Conservation (phyloP, 2,329 filamentous ascomycete species). For the Bimuria novae-zelandiae region DNA sequence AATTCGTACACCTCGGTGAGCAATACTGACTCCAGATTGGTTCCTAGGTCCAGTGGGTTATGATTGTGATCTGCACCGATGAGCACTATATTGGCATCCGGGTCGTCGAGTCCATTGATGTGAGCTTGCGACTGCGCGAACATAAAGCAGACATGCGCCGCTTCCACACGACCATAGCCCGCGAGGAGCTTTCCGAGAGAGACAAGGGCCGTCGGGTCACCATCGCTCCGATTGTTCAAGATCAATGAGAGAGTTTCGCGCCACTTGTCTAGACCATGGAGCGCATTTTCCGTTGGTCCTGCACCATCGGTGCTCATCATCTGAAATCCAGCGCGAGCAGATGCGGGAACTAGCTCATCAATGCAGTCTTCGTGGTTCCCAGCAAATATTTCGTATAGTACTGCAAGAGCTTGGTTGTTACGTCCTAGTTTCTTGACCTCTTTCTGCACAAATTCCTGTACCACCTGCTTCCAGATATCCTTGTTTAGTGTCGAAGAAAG, state of each 20-base stretch:
- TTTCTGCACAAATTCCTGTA: constrained; percentile 92
- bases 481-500: constrained; percentile 79
- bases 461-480: constrained; percentile 84
- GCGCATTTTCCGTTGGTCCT: constrained; percentile 69
- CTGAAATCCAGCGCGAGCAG: constrained; percentile 88
- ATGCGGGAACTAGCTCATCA: constrained; percentile 91
- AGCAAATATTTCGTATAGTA: constrained; percentile 90
- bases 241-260: constrained; percentile 85
- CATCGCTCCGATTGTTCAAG: constrained; percentile 81
- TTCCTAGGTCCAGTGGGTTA: constrained; percentile 71
- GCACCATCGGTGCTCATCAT: constrained; percentile 73
- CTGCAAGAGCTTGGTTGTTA: constrained; percentile 84
- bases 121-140: constrained; percentile 74
- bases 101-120: constrained; percentile 84
- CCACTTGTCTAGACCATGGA: constrained; percentile 92
- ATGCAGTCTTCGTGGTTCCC: constrained; percentile 94
- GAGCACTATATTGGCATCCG: constrained; percentile 76
- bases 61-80: constrained; percentile 81
- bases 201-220: constrained; percentile 77
- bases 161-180: constrained; percentile 85
- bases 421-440: constrained; percentile 84
- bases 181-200: constrained; percentile 81
- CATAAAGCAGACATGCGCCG: constrained; percentile 91
- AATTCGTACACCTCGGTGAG: constrained; percentile 98
- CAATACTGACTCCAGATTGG: constrained; percentile 83